Percentiles rank a stretch among this genome's conserved stretches.
Conservation (phyloP, 345 rosid species). For the Citrus cavaleriei region DNA sequence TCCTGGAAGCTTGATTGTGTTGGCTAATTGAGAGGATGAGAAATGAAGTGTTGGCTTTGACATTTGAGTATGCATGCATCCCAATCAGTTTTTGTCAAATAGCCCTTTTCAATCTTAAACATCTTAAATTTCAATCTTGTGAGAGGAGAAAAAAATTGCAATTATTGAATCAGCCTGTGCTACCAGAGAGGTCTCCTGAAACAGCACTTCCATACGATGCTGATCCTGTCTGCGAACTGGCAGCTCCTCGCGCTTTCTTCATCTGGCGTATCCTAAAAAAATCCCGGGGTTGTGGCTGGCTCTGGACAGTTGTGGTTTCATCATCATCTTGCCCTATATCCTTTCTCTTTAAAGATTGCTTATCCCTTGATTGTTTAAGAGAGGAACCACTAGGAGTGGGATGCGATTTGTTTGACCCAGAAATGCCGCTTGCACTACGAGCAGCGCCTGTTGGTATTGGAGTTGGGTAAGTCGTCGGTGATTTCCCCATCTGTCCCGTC, state of each 20-base stretch:
- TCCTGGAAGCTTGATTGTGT: neutral
- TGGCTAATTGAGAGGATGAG: neutral
- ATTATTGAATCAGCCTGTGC: constrained; percentile 45
- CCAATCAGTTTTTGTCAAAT: neutral
- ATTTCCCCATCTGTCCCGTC: constrained; percentile 38
- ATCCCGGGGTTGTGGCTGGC: constrained; percentile 80
- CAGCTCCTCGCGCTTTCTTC: constrained; percentile 60
- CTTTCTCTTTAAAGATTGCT: constrained; percentile 67
- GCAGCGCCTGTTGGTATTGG: constrained; percentile 37
- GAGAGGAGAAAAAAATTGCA: neutral
- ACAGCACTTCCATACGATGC: constrained; percentile 80
- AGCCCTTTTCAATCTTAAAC: neutral
- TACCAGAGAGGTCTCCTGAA: constrained; percentile 86
- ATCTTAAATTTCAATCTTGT: neutral
- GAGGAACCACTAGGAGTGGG: constrained; percentile 48
- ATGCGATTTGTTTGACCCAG: constrained; percentile 64
- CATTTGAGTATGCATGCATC: neutral
- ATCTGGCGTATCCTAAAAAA: constrained; percentile 73
- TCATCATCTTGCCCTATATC: constrained; percentile 80
- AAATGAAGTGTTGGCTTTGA: neutral
- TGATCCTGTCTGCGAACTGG: constrained; percentile 83
- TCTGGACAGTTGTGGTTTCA: constrained; percentile 57
- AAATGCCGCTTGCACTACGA: constrained; percentile 57
- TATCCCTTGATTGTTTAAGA: constrained; percentile 54
- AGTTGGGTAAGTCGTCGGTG: constrained; percentile 28